Evolutionary conservation across 441 rosid species (phyloP).

Genomic region (Aleurites moluccanus): DNA sequence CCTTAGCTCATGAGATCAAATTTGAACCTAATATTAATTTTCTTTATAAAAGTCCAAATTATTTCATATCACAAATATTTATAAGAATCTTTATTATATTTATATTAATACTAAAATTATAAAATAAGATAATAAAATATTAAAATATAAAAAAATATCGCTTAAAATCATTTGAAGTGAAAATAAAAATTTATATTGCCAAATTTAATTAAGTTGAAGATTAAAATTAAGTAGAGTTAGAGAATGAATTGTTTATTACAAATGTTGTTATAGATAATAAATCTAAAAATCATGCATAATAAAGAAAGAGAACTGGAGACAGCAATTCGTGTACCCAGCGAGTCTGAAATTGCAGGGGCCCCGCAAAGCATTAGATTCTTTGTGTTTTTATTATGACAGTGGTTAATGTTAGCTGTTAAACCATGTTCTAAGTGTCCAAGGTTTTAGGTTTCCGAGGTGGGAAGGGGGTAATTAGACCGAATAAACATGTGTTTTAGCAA

Average conservation of each 20-base stretch:
- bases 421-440: constrained; percentile 24
- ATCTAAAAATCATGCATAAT: not conserved
- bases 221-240: too few species aligned
- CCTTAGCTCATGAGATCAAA: not conserved
- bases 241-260: too few species aligned
- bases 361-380: constrained; percentile 17
- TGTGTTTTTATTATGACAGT: not conserved
- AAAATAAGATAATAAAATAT: too few species aligned
- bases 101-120: too few species aligned
- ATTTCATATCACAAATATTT: too few species aligned
- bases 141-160: too few species aligned
- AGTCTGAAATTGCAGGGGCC: not conserved
- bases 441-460: constrained; percentile 17
- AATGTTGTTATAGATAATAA: too few species aligned
- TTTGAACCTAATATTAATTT: not conserved
- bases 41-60: too few species aligned
- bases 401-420: not conserved
- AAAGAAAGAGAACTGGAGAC: not conserved
- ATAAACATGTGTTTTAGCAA: constrained; percentile 8
- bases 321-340: not conserved
- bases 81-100: too few species aligned
- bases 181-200: too few species aligned
- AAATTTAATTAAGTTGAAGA: too few species aligned
- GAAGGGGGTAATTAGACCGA: not conserved
- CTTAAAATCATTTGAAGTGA: too few species aligned